Percentiles rank a stretch among this genome's conserved stretches.
Evolutionary conservation across 129 eudicot species (phyloP).

Genomic region (Kitagawia praeruptora): DNA sequence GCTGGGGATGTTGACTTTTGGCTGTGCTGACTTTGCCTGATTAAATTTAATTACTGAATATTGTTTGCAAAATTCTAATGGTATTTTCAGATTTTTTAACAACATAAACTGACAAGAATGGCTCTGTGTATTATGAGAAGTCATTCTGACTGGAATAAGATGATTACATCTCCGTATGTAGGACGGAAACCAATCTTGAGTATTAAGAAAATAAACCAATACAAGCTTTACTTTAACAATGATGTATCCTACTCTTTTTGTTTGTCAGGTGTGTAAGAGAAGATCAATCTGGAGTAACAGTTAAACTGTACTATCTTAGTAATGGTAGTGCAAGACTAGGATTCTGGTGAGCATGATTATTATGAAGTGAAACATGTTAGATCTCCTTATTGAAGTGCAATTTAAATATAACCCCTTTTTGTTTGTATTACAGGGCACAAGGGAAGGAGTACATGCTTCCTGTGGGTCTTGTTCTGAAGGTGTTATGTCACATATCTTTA

Average conservation of each 20-base stretch:
- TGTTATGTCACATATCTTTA: constrained; percentile 13
- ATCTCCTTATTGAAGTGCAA: background rate
- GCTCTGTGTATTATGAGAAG: background rate
- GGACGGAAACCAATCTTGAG: background rate
- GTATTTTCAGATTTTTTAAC: too few species aligned
- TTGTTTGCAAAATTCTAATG: too few species aligned
- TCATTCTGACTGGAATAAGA: background rate
- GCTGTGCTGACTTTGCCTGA: background rate
- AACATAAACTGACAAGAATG: background rate
- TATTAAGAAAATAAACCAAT: background rate
- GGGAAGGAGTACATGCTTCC: constrained; percentile 93
- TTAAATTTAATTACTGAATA: too few species aligned
- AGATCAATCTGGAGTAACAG: constrained; percentile 83
- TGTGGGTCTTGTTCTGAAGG: constrained; percentile 86
- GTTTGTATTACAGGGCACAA: constrained; percentile 44
- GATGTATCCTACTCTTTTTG: background rate
- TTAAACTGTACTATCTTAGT: constrained; percentile 65
- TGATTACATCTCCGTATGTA: background rate
- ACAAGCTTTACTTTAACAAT: background rate
- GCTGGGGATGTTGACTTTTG: background rate
- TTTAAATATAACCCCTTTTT: background rate
- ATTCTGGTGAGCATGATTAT: constrained; percentile 58
- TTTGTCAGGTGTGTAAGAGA: constrained; percentile 80
- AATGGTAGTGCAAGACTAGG: constrained; percentile 98
- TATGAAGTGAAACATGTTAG: background rate